phyloP scores from a whole-genome alignment of 2,329 filamentous ascomycete species.

The Paraconiothyrium brasiliense region DNA sequence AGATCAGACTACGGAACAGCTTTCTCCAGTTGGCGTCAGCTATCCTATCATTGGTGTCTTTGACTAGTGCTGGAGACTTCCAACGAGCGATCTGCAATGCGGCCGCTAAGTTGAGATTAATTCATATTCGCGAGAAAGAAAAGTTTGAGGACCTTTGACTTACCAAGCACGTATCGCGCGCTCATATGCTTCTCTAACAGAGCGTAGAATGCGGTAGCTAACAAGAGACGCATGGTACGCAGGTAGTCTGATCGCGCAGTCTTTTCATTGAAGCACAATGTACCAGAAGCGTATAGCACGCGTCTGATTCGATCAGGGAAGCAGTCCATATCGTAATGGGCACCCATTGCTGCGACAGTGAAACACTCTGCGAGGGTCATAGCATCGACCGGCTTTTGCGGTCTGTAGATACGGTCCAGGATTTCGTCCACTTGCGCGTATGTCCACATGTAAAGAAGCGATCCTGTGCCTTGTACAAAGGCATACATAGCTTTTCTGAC shows the following conservation, averaged over 20 bases:
- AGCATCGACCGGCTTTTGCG: conserved; percentile 34
- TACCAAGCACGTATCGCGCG: conserved; percentile 48
- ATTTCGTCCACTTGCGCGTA: conserved; percentile 43
- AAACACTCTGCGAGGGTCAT: conserved; percentile 50
- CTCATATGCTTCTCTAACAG: conserved; percentile 52
- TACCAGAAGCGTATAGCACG: conserved; percentile 46
- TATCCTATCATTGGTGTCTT: not conserved
- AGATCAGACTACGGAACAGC: conserved; percentile 47
- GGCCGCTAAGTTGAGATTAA: conserved; percentile 37
- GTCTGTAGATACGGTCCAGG: conserved; percentile 47
- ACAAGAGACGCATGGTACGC: conserved; percentile 46
- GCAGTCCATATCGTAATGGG: conserved; percentile 48
- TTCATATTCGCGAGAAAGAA: no score
- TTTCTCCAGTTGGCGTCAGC: conserved; percentile 35
- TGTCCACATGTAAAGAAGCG: conserved; percentile 49
- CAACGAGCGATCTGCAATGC: conserved; percentile 49
- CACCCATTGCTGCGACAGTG: conserved; percentile 48
- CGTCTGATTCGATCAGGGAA: conserved; percentile 43
- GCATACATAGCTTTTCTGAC: conserved; percentile 44
- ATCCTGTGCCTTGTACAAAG: conserved; percentile 47
- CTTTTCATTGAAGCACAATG: conserved; percentile 44
- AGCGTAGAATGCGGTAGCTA: conserved; percentile 48
- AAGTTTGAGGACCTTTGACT: conserved; percentile 14
- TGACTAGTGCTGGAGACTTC: conserved; percentile 32
- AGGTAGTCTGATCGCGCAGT: conserved; percentile 41